phyloP scores from a whole-genome alignment of 169 alveolate genomes.

The Eimeria necatrix region DNA sequence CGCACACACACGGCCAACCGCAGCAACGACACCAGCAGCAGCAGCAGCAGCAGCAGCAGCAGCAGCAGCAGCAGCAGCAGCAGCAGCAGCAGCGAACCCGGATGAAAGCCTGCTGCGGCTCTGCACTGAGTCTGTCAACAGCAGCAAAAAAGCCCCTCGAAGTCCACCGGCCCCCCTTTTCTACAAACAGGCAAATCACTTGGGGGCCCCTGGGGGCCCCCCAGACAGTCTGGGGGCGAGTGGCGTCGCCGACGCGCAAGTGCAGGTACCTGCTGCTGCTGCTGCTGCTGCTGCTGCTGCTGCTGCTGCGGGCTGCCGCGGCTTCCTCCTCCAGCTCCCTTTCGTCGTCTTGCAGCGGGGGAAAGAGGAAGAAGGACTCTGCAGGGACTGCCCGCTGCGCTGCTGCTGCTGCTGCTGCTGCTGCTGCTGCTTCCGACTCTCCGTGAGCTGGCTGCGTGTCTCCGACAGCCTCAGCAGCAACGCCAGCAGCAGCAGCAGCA shows the following conservation, averaged over 20 bases:
- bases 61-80: slow-evolving; percentile 2
- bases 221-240: neutral
- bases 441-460: neutral
- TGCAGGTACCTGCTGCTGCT: slow-evolving; percentile 50
- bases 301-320: neutral
- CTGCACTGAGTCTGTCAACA: neutral
- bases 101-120: neutral
- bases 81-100: no score
- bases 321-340: neutral
- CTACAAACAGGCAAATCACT: neutral
- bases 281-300: slow-evolving; percentile 1
- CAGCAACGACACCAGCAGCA: neutral
- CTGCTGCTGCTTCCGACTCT: neutral
- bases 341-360: slow-evolving; percentile 2
- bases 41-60: slow-evolving; percentile 28
- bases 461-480: no score
- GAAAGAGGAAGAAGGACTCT: slow-evolving; percentile 1
- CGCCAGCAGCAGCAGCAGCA: neutral
- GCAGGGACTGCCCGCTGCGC: slow-evolving; percentile 4
- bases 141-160: neutral
- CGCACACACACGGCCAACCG: neutral
- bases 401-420: neutral
- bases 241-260: slow-evolving; percentile 13
- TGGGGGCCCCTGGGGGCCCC: slow-evolving; percentile 31
- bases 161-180: neutral